Conservation (phyloP, 208 protist species). For the Phytomonas sp. region DNA sequence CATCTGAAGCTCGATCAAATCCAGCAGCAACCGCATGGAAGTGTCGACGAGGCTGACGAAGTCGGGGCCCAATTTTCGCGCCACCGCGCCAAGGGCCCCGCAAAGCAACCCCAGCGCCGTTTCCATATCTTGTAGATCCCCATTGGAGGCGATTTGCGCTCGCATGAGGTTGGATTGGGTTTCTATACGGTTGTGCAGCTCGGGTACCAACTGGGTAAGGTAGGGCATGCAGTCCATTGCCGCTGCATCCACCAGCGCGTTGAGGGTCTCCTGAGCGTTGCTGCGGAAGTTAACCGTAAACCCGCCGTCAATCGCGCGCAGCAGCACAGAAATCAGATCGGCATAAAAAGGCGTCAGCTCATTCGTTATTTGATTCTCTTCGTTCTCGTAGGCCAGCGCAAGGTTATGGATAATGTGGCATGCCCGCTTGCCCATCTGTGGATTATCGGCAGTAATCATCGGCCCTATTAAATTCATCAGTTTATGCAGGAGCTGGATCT, state of each 20-base stretch:
- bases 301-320: constrained; percentile 68
- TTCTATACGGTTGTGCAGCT: constrained; percentile 61
- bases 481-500: constrained; percentile 47
- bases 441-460: constrained; percentile 49
- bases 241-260: constrained; percentile 82
- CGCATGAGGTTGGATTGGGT: constrained; percentile 6
- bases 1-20: constrained; percentile 39
- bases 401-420: constrained; percentile 94
- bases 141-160: constrained; percentile 20
- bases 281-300: constrained; percentile 59
- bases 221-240: constrained; percentile 52
- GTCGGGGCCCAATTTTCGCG: constrained; percentile 48
- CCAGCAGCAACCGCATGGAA: constrained; percentile 53
- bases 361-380: constrained; percentile 34
- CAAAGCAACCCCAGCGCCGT: constrained; percentile 82
- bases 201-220: constrained; percentile 64
- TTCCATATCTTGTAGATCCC: constrained; percentile 39
- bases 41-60: constrained; percentile 38
- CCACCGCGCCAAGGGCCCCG: constrained; percentile 66
- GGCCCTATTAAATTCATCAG: constrained; percentile 61
- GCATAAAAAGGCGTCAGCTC: constrained; percentile 85
- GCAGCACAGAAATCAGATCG: constrained; percentile 51
- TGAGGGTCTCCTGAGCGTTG: constrained; percentile 92
- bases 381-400: constrained; percentile 54
- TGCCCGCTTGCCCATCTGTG: constrained; percentile 77